Base-by-base conservation (phyloP, 78 protist genomes). In the Diacronema lutheri region DNA sequence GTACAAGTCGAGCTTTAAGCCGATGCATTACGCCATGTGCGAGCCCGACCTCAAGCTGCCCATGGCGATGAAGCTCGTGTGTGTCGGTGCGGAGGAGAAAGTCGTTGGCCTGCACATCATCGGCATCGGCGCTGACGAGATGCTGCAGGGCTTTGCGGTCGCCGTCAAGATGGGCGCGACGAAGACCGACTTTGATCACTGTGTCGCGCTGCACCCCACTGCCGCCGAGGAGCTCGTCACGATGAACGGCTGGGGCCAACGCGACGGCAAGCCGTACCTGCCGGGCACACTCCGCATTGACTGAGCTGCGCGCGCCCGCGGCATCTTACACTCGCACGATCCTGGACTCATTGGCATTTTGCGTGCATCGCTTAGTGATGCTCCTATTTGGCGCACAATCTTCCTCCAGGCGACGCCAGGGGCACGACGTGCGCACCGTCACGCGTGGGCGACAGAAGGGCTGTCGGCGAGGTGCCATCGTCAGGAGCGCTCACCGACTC, bases 151-250 rank as follows among this genome's bases (percentile, higher is more conserved):
- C 64, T 84, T 84, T n/a, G 71, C 69, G 29, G 60, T 68, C 14
- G 88, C 88, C 37, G 11, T 84, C 50, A 61, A 69, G 46, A 84
- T 84, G 88, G 88, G 88, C 46, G 79, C 76, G 31, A 84, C 88
- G 29, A 84, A 84, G 68, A 38, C 86, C 19, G 89, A 92, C 57
- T 91, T 95, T 14, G 96, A 95, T 84, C 41, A 82, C 56, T 65
- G 83, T 11, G 86, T 88, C 41, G 97, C 96, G 37, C 90, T 95
- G 69, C 97, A 95, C 71, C 97, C 97, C 65, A 95, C 96, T 12
- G 78, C 94, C 11, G 66, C 89, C 44, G 95, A 94, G 84, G 93
- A 93, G 61, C 12, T 93, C 13, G 95, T 93, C n/a, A 89, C 91
- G n/a, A 87, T 92, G 86, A 58, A 33, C 37, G 58, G 58, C 23